Conservation (phyloP, 768 basidiomycete genomes). For the Kwoniella sp. region DNA sequence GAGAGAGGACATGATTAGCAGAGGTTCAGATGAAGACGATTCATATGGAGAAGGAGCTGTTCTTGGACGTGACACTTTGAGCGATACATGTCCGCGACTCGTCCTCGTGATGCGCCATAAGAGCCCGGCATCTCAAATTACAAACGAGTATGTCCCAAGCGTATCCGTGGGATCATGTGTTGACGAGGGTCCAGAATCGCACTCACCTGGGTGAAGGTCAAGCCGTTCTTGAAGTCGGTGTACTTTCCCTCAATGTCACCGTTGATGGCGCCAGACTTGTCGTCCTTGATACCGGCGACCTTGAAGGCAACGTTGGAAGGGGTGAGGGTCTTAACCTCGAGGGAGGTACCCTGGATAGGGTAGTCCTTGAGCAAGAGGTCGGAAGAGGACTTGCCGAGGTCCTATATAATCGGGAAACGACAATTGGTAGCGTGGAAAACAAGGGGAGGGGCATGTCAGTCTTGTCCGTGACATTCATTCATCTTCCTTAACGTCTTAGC, state of each 20-base stretch:
- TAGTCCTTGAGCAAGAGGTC: conserved; percentile 94
- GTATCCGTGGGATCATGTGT: too few relatives aligned
- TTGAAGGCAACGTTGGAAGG: conserved; percentile 87
- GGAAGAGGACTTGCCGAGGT: conserved; percentile 86
- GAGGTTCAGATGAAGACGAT: too few relatives aligned
- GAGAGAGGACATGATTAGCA: background rate
- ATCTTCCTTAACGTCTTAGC: background rate
- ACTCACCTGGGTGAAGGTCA: conserved; percentile 73
- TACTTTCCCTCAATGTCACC: conserved; percentile 97
- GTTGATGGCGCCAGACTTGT: conserved; percentile 70
- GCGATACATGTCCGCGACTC: too few relatives aligned
- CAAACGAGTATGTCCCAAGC: too few relatives aligned
- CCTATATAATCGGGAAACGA: conserved; percentile 28
- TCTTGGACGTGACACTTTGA: too few relatives aligned
- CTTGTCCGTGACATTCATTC: background rate
- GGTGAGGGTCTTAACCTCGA: conserved; percentile 60
- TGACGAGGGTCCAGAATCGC: background rate
- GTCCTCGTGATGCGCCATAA: too few relatives aligned
- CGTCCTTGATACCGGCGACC: conserved; percentile 79
- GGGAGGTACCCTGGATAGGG: conserved; percentile 65
- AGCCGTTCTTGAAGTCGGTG: conserved; percentile 84
- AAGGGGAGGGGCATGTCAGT: too few relatives aligned
- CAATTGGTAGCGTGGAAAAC: background rate
- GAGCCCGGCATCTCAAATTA: too few relatives aligned
- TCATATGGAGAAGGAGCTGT: too few relatives aligned